Conservation (phyloP, 1,139 yeast genomes). For the Sugiyamaella pinicola region DNA sequence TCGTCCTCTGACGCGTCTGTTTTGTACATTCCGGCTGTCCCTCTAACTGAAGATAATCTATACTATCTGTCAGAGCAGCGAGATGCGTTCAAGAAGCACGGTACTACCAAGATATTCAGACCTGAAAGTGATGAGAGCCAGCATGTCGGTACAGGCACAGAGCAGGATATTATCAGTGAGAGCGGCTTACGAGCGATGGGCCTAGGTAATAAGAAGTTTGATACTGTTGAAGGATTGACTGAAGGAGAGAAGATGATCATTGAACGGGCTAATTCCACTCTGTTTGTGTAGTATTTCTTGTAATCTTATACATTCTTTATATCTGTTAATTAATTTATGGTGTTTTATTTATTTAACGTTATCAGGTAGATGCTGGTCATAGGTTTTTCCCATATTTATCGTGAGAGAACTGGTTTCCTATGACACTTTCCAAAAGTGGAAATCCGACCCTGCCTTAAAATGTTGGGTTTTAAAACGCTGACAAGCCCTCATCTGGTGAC, state of each 20-base stretch:
- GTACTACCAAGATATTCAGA: slow-evolving; percentile 19
- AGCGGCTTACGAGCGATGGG: slow-evolving; percentile 24
- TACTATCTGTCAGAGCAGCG: slow-evolving; percentile 20
- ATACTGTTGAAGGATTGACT: slow-evolving; percentile 19
- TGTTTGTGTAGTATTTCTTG: slow-evolving; percentile 14
- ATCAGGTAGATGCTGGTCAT: no score
- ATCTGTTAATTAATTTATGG: not conserved
- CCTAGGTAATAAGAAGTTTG: slow-evolving; percentile 23
- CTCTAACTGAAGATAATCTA: slow-evolving; percentile 33
- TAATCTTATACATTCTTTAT: not conserved
- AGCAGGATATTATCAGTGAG: slow-evolving; percentile 14
- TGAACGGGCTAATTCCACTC: slow-evolving; percentile 23
- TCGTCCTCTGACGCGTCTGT: slow-evolving; percentile 49
- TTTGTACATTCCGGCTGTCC: slow-evolving; percentile 45
- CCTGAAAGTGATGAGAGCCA: slow-evolving; percentile 18
- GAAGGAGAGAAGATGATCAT: slow-evolving; percentile 26
- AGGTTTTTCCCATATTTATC: not conserved
- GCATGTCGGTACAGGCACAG: slow-evolving; percentile 21
- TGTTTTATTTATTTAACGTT: not conserved
- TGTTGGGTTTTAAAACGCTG: no score
- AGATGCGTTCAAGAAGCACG: slow-evolving; percentile 18
- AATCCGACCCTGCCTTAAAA: not conserved
- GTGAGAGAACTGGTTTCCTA: not conserved
- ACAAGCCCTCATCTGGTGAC: no score
- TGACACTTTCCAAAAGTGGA: no score